Evolutionary conservation across 2,329 filamentous ascomycete species (phyloP).

Genomic region (Diaporthe velutina): DNA sequence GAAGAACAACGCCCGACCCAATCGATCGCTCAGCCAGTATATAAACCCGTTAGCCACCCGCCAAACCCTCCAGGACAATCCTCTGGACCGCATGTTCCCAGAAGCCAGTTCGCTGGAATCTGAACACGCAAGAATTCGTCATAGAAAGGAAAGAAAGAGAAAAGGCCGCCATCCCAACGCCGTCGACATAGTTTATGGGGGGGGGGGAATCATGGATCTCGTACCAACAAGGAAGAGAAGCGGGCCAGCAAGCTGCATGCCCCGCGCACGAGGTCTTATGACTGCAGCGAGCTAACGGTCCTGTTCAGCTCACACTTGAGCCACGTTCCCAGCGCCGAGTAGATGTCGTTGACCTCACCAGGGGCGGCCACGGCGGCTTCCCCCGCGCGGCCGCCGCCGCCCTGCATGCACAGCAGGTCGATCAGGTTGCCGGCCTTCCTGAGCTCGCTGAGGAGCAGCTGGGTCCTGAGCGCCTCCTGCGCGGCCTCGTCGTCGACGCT

Average conservation of each 20-base stretch:
- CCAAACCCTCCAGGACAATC: neutral
- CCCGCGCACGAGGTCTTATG: neutral
- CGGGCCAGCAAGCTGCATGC: neutral
- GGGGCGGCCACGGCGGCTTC: neutral
- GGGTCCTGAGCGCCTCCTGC: slow-evolving; percentile 36
- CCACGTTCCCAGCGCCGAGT: slow-evolving; percentile 39
- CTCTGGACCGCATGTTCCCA: neutral
- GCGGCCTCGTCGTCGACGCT: slow-evolving; percentile 39
- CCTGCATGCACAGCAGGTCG: slow-evolving; percentile 38
- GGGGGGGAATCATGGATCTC: neutral
- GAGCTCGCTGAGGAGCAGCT: slow-evolving; percentile 40
- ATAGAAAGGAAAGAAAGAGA: neutral
- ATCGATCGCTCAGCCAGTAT: neutral
- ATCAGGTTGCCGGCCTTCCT: slow-evolving; percentile 39
- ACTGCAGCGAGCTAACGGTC: slow-evolving; percentile 34
- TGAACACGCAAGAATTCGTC: no score
- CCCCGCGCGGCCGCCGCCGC: slow-evolving; percentile 2
- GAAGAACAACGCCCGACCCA: neutral
- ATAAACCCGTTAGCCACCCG: neutral
- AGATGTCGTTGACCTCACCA: slow-evolving; percentile 37
- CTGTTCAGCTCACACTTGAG: slow-evolving; percentile 38
- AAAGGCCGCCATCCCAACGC: neutral
- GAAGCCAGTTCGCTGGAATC: neutral
- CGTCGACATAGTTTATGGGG: neutral
- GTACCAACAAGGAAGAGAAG: neutral